Evolutionary conservation across 2,329 filamentous ascomycete species (phyloP).

Genomic region (Colletotrichum lindemuthianum): DNA sequence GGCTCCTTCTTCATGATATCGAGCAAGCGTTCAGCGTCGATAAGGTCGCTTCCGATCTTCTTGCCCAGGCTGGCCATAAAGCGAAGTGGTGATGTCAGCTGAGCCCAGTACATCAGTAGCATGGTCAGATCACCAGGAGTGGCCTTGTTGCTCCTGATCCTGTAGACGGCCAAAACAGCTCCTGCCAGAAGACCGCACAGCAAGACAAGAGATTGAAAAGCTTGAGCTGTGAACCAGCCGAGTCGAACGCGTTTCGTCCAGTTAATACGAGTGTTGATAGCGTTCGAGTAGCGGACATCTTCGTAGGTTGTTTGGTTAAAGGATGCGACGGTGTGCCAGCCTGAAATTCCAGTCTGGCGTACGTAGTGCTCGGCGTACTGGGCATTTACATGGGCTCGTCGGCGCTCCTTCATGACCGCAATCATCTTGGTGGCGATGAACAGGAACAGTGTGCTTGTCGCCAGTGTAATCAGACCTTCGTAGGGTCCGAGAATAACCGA

Average conservation of each 20-base stretch:
- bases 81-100: slow-evolving; percentile 75
- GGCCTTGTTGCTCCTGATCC: slow-evolving; percentile 69
- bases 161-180: slow-evolving; percentile 69
- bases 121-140: slow-evolving; percentile 76
- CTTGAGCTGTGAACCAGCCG: slow-evolving; percentile 33
- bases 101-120: slow-evolving; percentile 78
- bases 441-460: slow-evolving; percentile 66
- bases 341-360: slow-evolving; percentile 64
- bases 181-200: slow-evolving; percentile 75
- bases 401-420: slow-evolving; percentile 57
- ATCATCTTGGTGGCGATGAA: slow-evolving; percentile 64
- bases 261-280: slow-evolving; percentile 47
- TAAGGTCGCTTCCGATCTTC: slow-evolving; percentile 64
- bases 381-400: slow-evolving; percentile 61
- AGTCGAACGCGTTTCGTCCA: slow-evolving; percentile 34
- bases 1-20: slow-evolving; percentile 68
- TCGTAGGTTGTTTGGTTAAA: slow-evolving; percentile 70
- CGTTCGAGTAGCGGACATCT: slow-evolving; percentile 62
- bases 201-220: slow-evolving; percentile 63
- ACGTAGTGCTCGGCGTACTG: slow-evolving; percentile 66
- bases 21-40: slow-evolving; percentile 66
- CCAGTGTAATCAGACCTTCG: slow-evolving; percentile 70
- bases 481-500: slow-evolving; percentile 68
- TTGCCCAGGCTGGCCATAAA: slow-evolving; percentile 72
- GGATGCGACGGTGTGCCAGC: slow-evolving; percentile 68